Base-by-base conservation (phyloP, 106 monocot species). In the Amphibolis antarctica region DNA sequence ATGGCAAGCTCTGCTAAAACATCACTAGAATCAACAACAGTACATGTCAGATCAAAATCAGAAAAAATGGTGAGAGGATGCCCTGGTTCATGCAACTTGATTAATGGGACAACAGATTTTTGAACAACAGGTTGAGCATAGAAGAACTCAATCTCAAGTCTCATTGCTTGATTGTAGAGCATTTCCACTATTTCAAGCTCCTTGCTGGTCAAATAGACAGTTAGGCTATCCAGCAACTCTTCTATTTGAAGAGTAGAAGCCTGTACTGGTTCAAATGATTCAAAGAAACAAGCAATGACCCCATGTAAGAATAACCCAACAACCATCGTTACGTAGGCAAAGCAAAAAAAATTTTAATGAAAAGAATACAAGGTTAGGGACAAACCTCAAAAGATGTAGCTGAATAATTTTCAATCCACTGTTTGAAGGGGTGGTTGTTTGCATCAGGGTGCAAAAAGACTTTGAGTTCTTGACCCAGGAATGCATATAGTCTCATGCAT, bases 21-120 rank as follows among this genome's bases (percentile, higher is more conserved):
- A 27, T 82, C 82, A 51, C 78, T 88, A 21, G 90, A 90, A 74
- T 98, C 98, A 56, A 91, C 72, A 5, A 85, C 72, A 36, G 87
- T 91, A 60, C 98, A 91, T 53, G 91, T 91, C 73, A 98, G 75
- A 55, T 98, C 98, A 83, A 98, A 98, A 80, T 98, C 91, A 55
- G 82, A 87, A 76, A 90, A 91, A 15, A 98, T 66, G 66, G 79
- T 59, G 61, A 98, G 52, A 3, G 58, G 75, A 2, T 68, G 21
- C 63, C 54, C 66, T 0, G 71, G 70, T 66, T 73, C 69, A 73
- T 69, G 64, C 23, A 70, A 64, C 68, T 65, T 78, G 66, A 53
- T 73, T 70, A 91, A 69, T 51, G 98, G 98, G 68, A 85, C 79
- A 44, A 87, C 67, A 69, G 72, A 55, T 44, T 70, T 77, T 71